phyloP scores from a whole-genome alignment of 371 early-diverging fungal species.

The Lichtheimia ornata region DNA sequence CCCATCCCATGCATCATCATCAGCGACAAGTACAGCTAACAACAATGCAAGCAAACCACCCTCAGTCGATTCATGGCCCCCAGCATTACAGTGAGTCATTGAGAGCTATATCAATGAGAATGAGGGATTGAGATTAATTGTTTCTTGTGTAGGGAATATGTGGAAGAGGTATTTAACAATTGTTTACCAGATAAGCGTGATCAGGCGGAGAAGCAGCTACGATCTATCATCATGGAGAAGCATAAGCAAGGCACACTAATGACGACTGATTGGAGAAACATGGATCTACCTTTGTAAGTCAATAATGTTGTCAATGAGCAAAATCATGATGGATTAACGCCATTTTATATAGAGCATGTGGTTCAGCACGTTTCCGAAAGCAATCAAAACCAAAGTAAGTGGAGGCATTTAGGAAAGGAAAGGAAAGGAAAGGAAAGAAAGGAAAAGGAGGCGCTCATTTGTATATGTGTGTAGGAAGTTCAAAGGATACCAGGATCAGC shows the following conservation, averaged over 20 bases:
- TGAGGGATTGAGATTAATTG: background rate
- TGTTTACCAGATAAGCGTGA: slow-evolving; percentile 53
- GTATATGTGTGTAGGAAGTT: too few relatives aligned
- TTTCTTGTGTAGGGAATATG: slow-evolving; percentile 52
- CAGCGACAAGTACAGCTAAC: slow-evolving; percentile 6
- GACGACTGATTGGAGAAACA: slow-evolving; percentile 67
- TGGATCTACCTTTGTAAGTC: slow-evolving; percentile 54
- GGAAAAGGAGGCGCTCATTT: background rate
- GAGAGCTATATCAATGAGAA: background rate
- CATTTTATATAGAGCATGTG: slow-evolving; percentile 6
- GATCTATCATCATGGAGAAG: slow-evolving; percentile 55
- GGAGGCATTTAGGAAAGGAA: background rate
- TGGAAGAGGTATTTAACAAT: slow-evolving; percentile 58
- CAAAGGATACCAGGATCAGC: too few relatives aligned
- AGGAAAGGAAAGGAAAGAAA: background rate
- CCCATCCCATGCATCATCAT: background rate
- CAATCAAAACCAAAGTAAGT: background rate
- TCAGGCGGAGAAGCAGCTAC: slow-evolving; percentile 55
- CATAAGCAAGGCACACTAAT: slow-evolving; percentile 52
- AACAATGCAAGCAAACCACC: slow-evolving; percentile 1
- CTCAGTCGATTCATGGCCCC: slow-evolving; percentile 40
- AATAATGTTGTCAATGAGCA: background rate
- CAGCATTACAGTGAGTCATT: slow-evolving; percentile 38
- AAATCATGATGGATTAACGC: background rate
- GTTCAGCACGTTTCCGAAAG: slow-evolving; percentile 5